phyloP scores from a whole-genome alignment of 2,329 filamentous ascomycete genomes.

The Fusarium sp. region DNA sequence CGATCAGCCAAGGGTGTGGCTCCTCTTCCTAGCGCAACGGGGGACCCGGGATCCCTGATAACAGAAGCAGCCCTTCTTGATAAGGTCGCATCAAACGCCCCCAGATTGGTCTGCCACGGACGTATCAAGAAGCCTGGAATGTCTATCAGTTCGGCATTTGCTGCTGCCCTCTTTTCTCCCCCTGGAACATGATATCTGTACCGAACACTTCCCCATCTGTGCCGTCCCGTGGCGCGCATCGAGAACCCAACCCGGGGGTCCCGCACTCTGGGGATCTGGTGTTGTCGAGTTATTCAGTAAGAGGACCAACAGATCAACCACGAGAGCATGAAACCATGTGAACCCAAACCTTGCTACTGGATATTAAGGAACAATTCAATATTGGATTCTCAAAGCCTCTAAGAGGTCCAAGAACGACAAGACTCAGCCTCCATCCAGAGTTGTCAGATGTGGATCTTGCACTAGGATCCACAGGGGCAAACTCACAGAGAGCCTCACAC shows the following conservation, averaged over 20 bases:
- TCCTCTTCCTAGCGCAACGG: constrained; percentile 25
- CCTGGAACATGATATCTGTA: constrained; percentile 9
- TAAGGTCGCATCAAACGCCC: constrained; percentile 25
- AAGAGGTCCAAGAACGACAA: not conserved
- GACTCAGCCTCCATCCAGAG: not conserved
- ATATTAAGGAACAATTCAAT: not conserved
- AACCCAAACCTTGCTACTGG: not conserved
- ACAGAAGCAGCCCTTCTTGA: constrained; percentile 19
- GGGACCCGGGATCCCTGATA: constrained; percentile 32
- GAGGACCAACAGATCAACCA: not conserved
- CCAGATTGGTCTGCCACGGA: constrained; percentile 24
- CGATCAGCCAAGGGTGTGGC: constrained; percentile 30
- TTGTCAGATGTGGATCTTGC: not conserved
- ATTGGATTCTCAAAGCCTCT: not conserved
- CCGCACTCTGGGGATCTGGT: not conserved
- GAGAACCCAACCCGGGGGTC: not conserved
- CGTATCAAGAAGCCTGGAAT: constrained; percentile 14
- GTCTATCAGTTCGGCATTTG: constrained; percentile 9
- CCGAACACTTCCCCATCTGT: constrained; percentile 24
- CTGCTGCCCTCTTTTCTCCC: constrained; percentile 16
- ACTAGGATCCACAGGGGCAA: not conserved
- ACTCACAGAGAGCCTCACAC: not conserved
- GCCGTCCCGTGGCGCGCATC: constrained; percentile 18
- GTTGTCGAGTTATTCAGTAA: not conserved
- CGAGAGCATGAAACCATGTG: not conserved